phyloP scores from a whole-genome alignment of 306 rosid species.

The Ormosia emarginata region DNA sequence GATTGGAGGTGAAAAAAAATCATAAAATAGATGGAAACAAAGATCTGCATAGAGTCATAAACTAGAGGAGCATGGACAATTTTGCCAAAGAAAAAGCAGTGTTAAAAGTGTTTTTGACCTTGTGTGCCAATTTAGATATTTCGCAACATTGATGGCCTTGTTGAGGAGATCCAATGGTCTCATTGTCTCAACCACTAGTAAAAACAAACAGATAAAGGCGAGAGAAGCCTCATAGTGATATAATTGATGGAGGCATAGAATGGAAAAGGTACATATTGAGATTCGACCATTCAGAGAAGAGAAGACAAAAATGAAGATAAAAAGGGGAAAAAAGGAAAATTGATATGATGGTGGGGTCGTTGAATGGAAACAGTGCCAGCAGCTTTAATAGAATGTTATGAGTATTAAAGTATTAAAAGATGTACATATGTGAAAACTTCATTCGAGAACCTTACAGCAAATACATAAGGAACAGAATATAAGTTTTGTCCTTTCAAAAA shows the following conservation, averaged over 20 bases:
- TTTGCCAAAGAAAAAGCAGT: background rate
- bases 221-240: background rate
- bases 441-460: background rate
- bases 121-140: background rate
- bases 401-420: constrained; percentile 2
- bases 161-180: background rate
- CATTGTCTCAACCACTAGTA: background rate
- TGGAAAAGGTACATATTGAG: background rate
- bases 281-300: background rate
- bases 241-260: constrained; percentile 4
- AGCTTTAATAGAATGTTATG: constrained; percentile 6
- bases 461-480: constrained; percentile 19
- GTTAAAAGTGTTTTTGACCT: background rate
- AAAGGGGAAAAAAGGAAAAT: background rate
- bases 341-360: background rate
- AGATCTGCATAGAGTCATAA: background rate
- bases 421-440: background rate
- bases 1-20: background rate
- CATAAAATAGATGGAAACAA: background rate
- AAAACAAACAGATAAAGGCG: background rate
- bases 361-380: background rate
- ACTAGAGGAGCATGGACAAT: background rate
- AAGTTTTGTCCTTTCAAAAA: constrained; percentile 6
- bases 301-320: background rate
- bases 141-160: background rate